Base-by-base conservation (phyloP, 805 yeast genomes). In the Barnettozyma salicaria region DNA sequence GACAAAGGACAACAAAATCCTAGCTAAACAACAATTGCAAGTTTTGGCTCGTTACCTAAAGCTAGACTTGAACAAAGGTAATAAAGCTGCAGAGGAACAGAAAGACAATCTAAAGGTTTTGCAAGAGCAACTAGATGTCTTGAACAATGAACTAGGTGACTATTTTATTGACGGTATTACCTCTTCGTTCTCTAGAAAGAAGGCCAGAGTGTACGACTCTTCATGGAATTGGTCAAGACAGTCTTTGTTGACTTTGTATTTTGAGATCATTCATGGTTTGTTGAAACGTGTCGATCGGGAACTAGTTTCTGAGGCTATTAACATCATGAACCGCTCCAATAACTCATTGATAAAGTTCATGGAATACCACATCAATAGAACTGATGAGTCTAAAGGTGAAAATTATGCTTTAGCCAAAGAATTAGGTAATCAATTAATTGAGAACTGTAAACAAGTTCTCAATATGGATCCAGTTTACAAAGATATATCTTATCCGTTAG, bases 211-310 rank as follows among this genome's bases (percentile, higher is more conserved):
- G 37, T 92, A 90, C 63, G 97, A 92, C 65, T 88, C 97, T 17
- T 88, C 89, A 65, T 92, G 98, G 98, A 94, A 94, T 65, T 92
- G 98, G 98, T 97, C 97, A 32, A 85, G 97, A 65, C 98, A 92
- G 70, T 96, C 92, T 61, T 84, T 92, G 43, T 69, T 92, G 52
- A 77, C 88, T 34, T 81, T 92, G 86, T 92, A 85, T 68, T 92
- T 76, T 60, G 97, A 92, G 64, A 88, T 92, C 55, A 88, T 92
- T 52, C 94, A 92, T 63, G 98, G 98, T 61, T 81, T 85, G 47
- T 74, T 88, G 44, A 81, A 63, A 76, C 80, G 86, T 42, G 83
- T 92, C 49, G 97, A 92, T 63, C 79, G 98, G 62, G 96, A 92
- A 68, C 88, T 94, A 46, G 95, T 92, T 44, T 77, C 90, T 48